Conservation (phyloP, 1,284 basidiomycete genomes). For the Ceratobasidium sp. region DNA sequence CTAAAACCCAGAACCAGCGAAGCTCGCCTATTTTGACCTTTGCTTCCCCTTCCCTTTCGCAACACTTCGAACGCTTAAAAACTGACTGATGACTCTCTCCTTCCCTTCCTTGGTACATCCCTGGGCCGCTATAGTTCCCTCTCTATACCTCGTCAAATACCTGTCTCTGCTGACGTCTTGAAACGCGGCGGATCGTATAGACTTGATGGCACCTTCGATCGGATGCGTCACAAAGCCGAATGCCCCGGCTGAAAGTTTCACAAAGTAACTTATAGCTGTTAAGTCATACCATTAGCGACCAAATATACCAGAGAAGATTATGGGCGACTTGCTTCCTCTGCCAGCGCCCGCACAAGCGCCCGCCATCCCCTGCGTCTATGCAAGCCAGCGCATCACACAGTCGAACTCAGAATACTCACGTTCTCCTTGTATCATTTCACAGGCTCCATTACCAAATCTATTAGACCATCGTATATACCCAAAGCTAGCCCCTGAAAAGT, state of each 20-base stretch:
- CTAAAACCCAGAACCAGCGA: too few species aligned
- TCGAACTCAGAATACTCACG: not conserved
- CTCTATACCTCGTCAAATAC: constrained; percentile 57
- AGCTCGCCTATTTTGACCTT: constrained; percentile 50
- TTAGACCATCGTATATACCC: constrained; percentile 1
- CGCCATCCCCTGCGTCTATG: constrained; percentile 10
- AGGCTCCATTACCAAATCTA: constrained; percentile 2
- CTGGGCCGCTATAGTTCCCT: constrained; percentile 59
- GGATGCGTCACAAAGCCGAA: constrained; percentile 62
- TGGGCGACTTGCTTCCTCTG: constrained; percentile 5
- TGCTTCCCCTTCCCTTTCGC: too few species aligned
- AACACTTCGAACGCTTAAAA: constrained; percentile 54
- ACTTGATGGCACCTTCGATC: constrained; percentile 61
- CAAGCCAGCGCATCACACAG: not conserved
- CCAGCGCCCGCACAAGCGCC: constrained; percentile 27
- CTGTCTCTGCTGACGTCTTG: constrained; percentile 56
- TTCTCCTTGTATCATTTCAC: constrained; percentile 13
- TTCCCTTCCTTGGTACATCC: constrained; percentile 58
- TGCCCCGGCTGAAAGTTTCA: constrained; percentile 55
- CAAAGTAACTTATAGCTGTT: constrained; percentile 11
- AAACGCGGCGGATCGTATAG: constrained; percentile 55
- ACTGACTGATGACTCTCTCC: constrained; percentile 58
- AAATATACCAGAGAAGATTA: not conserved
- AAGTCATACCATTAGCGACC: constrained; percentile 24
- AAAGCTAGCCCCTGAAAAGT: not conserved